These are phyloP conservation scores for Camelina hispida DNA, from an alignment of 345 rosid species.

Conservation along the genomic window DNA sequence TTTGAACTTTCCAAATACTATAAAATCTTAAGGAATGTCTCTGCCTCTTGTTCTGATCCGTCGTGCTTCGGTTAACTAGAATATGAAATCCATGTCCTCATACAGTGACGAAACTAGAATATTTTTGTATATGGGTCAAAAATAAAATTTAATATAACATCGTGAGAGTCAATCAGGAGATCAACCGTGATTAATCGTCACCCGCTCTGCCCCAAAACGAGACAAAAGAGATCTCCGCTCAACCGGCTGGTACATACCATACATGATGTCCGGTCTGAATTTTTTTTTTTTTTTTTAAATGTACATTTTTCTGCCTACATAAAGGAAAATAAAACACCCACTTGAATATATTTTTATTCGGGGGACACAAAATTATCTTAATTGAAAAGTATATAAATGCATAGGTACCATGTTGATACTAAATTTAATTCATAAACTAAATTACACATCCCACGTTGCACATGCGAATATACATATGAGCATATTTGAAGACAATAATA, in stretches of 20 bases:
- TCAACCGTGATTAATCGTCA: not conserved
- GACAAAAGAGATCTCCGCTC: not conserved
- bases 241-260: not conserved
- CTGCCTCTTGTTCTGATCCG: not conserved
- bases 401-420: conserved; percentile 4
- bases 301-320: not conserved
- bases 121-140: too few relatives aligned
- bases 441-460: conserved; percentile 37
- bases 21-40: not conserved
- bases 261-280: not conserved
- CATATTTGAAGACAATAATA: conserved; percentile 28
- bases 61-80: not conserved
- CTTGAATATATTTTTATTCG: conserved; percentile 6
- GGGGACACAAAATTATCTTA: not conserved
- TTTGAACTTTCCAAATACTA: too few relatives aligned
- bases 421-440: not conserved
- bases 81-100: not conserved
- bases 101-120: not conserved
- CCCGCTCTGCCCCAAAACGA: not conserved
- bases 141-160: too few relatives aligned
- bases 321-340: conserved; percentile 6
- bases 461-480: conserved; percentile 27
- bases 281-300: not conserved
- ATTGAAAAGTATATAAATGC: not conserved
- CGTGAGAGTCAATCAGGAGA: too few relatives aligned